A percentile compares a stretch with the other conserved stretches of the same genome.
These are phyloP conservation scores for Blastobotrys indianensis DNA, from an alignment of 1,139 yeast species.

Conservation along the genomic window DNA sequence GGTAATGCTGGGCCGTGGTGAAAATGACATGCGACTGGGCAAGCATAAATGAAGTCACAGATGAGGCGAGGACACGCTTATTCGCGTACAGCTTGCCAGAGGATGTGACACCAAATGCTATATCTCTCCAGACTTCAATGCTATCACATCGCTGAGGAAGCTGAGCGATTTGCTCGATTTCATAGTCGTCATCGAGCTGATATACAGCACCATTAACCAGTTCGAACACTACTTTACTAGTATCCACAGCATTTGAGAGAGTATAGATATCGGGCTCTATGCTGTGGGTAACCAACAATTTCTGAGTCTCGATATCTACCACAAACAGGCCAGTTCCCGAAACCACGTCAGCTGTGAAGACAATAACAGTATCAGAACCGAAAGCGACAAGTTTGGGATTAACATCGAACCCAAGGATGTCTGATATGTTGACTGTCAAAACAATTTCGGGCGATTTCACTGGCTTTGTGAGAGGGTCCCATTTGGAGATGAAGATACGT, in stretches of 20 bases:
- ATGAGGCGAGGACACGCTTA: slow-evolving; percentile 55
- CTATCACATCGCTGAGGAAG: slow-evolving; percentile 71
- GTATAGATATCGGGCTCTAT: slow-evolving; percentile 49
- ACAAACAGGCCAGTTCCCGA: slow-evolving; percentile 11
- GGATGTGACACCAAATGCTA: slow-evolving; percentile 62
- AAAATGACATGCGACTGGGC: slow-evolving; percentile 70
- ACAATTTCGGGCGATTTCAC: slow-evolving; percentile 47
- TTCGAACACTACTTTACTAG: slow-evolving; percentile 49
- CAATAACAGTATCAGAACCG: slow-evolving; percentile 45
- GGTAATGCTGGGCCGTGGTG: slow-evolving; percentile 82
- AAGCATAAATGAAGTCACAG: slow-evolving; percentile 75
- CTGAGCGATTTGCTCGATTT: slow-evolving; percentile 37
- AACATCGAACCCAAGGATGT: slow-evolving; percentile 36
- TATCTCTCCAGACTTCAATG: slow-evolving; percentile 36
- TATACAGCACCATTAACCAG: slow-evolving; percentile 58
- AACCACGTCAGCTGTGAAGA: slow-evolving; percentile 48
- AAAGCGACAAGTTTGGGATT: slow-evolving; percentile 63
- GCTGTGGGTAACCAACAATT: slow-evolving; percentile 10
- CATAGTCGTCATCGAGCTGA: slow-evolving; percentile 30
- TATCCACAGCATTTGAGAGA: slow-evolving; percentile 52
- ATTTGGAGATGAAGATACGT: slow-evolving; percentile 38
- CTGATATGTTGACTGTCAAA: slow-evolving; percentile 33
- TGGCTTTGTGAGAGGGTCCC: slow-evolving; percentile 30
- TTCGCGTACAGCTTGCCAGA: slow-evolving; percentile 70
- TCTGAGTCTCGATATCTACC: slow-evolving; percentile 4